Evolutionary conservation across 2,329 filamentous ascomycete species (phyloP).

Genomic region (Botrytis fragariae): DNA sequence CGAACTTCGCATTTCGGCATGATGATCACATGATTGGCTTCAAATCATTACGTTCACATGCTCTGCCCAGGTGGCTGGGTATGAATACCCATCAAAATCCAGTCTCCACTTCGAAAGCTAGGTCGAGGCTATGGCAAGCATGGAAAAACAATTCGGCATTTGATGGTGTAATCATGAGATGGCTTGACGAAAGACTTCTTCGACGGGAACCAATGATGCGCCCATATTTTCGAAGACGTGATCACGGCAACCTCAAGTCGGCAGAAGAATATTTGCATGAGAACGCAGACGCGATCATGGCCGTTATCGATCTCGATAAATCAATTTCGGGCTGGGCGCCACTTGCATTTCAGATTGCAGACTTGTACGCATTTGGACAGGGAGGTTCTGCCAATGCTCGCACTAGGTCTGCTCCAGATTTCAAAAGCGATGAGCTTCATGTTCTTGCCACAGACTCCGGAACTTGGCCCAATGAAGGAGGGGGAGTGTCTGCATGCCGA

Average conservation of each 20-base stretch:
- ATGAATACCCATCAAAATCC: slow-evolving; percentile 40
- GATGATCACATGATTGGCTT: slow-evolving; percentile 54
- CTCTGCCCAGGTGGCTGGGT: slow-evolving; percentile 38
- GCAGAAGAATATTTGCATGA: slow-evolving; percentile 44
- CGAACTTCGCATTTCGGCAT: slow-evolving; percentile 45
- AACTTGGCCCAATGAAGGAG: slow-evolving; percentile 39
- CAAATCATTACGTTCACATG: slow-evolving; percentile 34
- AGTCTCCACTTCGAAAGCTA: slow-evolving; percentile 44
- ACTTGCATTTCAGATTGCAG: slow-evolving; percentile 39
- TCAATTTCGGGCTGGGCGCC: slow-evolving; percentile 34
- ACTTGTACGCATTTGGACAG: slow-evolving; percentile 40
- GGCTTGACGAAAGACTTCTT: slow-evolving; percentile 47
- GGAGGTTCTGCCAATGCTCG: slow-evolving; percentile 39
- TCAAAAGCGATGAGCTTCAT: slow-evolving; percentile 40
- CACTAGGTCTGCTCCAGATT: slow-evolving; percentile 35
- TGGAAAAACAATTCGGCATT: slow-evolving; percentile 47
- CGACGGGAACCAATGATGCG: slow-evolving; percentile 42
- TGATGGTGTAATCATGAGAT: slow-evolving; percentile 47
- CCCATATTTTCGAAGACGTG: slow-evolving; percentile 43
- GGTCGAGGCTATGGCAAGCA: slow-evolving; percentile 46
- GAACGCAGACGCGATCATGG: slow-evolving; percentile 35
- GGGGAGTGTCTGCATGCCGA: slow-evolving; percentile 51
- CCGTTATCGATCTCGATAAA: slow-evolving; percentile 36
- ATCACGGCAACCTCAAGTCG: slow-evolving; percentile 39
- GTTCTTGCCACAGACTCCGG: slow-evolving; percentile 41